phyloP scores from a whole-genome alignment of 108 stramenopile genomes.

The Nitzschia putrida region DNA sequence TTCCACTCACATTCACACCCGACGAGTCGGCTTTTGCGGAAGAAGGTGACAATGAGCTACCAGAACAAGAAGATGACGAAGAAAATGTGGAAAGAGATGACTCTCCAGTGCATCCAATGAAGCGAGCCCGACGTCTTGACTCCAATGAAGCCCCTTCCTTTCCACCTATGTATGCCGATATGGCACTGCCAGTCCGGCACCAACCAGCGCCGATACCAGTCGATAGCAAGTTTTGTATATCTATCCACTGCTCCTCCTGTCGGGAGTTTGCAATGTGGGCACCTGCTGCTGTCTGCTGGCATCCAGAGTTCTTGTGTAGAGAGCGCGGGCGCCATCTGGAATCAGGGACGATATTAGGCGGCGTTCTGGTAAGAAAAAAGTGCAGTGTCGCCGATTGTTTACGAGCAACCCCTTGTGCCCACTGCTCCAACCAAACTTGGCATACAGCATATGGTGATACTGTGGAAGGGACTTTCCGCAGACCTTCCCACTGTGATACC shows the following conservation, averaged over 20 bases:
- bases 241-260: constrained; percentile 10
- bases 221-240: constrained; percentile 10
- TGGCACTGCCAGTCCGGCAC: constrained; percentile 9
- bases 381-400: constrained; percentile 5
- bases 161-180: constrained; percentile 9
- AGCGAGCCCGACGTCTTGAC: neutral
- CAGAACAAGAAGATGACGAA: neutral
- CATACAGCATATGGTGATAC: neutral
- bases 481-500: constrained; percentile 1
- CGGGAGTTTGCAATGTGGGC: constrained; percentile 13
- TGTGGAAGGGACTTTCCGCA: neutral
- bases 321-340: neutral
- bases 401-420: constrained; percentile 4
- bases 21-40: neutral
- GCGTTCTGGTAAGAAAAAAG: constrained; percentile 3
- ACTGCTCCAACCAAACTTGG: constrained; percentile 1
- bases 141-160: neutral
- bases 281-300: constrained; percentile 11
- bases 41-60: neutral
- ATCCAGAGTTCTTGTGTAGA: neutral
- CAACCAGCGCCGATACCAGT: neutral
- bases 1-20: neutral
- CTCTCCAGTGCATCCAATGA: neutral
- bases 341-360: neutral
- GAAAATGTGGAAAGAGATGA: neutral